Conservation (phyloP, 148 eudicot species). For the Vaccinium macrocarpon region DNA sequence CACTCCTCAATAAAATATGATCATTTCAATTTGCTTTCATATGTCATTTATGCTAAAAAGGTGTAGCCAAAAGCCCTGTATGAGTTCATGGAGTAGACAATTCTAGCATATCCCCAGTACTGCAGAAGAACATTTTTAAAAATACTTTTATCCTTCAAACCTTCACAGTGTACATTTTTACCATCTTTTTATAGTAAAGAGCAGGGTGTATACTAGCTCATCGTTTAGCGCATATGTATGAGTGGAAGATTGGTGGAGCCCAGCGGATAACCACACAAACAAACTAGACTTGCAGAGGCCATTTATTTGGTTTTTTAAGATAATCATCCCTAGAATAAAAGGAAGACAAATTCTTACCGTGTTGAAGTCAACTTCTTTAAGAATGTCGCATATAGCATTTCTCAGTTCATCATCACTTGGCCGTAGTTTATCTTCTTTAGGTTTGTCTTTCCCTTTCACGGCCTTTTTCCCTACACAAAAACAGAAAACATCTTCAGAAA, state of each 20-base stretch:
- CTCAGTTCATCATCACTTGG: conserved; percentile 78
- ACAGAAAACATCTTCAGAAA: not conserved
- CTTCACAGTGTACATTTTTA: not conserved
- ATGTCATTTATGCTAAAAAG: not conserved
- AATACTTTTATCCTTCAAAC: not conserved
- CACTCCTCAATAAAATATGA: not conserved
- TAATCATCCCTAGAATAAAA: not conserved
- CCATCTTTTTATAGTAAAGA: not conserved
- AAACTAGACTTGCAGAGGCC: not conserved
- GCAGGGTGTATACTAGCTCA: not conserved
- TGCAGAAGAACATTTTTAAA: not conserved
- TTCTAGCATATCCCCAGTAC: not conserved
- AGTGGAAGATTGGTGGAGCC: not conserved
- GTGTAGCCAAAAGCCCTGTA: not conserved
- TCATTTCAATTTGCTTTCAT: not conserved
- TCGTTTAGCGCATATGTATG: not conserved
- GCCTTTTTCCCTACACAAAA: conserved; percentile 52
- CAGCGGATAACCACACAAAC: not conserved
- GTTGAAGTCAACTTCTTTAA: conserved; percentile 91
- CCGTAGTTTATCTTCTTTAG: conserved; percentile 54
- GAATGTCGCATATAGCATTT: conserved; percentile 72
- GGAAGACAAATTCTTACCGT: conserved; percentile 51
- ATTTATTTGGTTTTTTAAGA: not conserved
- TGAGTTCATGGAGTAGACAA: not conserved
- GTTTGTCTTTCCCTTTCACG: conserved; percentile 58